A percentile compares a stretch with the other conserved stretches of the same genome.
phyloP scores from a whole-genome alignment of 768 basidiomycete species.

The Chiua virens region DNA sequence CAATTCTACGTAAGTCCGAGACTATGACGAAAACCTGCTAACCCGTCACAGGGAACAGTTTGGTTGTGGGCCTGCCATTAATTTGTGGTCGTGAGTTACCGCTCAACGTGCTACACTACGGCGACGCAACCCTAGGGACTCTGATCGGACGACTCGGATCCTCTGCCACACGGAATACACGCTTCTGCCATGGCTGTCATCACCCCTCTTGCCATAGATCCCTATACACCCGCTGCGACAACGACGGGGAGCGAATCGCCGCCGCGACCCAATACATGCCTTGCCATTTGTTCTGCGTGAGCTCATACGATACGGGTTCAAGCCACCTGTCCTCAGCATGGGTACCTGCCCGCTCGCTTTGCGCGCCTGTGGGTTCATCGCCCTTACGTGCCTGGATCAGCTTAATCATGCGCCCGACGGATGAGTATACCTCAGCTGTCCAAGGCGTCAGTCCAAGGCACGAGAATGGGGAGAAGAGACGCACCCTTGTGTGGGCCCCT shows the following conservation, averaged over 20 bases:
- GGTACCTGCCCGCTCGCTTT: neutral
- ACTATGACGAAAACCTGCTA: too few species aligned
- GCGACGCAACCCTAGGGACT: too few species aligned
- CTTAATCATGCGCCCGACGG: constrained; percentile 22
- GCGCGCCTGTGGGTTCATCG: neutral
- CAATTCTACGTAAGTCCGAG: too few species aligned
- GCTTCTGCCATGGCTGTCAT: neutral
- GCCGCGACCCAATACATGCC: constrained; percentile 7
- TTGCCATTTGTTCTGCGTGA: neutral
- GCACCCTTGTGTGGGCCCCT: neutral
- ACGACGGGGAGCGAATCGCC: constrained; percentile 5
- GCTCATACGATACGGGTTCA: constrained; percentile 12
- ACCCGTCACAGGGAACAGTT: too few species aligned
- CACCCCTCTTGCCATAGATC: neutral
- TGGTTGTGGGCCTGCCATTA: too few species aligned
- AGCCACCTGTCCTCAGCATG: constrained; percentile 9
- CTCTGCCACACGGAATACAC: too few species aligned
- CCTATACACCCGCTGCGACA: neutral
- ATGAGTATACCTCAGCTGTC: constrained; percentile 25
- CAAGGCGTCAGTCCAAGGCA: neutral
- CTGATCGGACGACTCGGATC: too few species aligned
- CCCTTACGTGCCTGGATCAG: constrained; percentile 12
- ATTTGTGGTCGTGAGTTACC: too few species aligned
- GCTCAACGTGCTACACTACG: too few species aligned
- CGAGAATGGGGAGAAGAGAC: neutral